Percentiles rank a stretch among this genome's conserved stretches.
phyloP scores from a whole-genome alignment of 257 asterid species.

The Scutellaria galericulata region DNA sequence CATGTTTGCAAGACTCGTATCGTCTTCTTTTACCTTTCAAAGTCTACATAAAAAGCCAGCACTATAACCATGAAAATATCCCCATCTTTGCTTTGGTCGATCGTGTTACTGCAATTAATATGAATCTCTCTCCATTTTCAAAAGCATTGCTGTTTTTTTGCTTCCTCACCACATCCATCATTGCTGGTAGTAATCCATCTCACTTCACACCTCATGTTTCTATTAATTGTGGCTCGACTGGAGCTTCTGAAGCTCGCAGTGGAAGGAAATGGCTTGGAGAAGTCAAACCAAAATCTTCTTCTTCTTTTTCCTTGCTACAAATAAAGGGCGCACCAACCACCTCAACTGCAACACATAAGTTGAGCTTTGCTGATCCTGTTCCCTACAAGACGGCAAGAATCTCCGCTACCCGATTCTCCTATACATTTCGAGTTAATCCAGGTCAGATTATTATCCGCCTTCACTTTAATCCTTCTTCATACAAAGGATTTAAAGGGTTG shows the following conservation, averaged over 20 bases:
- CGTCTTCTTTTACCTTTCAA: too few species aligned
- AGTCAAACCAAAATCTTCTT: conserved; percentile 24
- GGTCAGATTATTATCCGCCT: too few species aligned
- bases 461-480: too few species aligned
- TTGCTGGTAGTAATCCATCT: too few species aligned
- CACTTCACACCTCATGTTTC: conserved; percentile 37
- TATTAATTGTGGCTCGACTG: conserved; percentile 47
- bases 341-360: conserved; percentile 30
- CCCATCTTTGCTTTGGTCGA: not conserved
- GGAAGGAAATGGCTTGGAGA: conserved; percentile 53
- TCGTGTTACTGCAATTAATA: not conserved
- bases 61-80: too few species aligned
- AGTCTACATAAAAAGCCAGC: too few species aligned
- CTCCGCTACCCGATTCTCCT: too few species aligned
- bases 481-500: too few species aligned
- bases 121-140: conserved; percentile 26
- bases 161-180: conserved; percentile 23
- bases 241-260: conserved; percentile 33
- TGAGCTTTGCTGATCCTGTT: not conserved
- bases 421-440: too few species aligned
- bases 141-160: conserved; percentile 3
- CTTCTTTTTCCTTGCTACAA: not conserved
- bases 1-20: too few species aligned
- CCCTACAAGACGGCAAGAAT: too few species aligned
- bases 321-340: conserved; percentile 45